Base-by-base conservation (phyloP, 306 rosid genomes). In the Canavalia ensiformis region DNA sequence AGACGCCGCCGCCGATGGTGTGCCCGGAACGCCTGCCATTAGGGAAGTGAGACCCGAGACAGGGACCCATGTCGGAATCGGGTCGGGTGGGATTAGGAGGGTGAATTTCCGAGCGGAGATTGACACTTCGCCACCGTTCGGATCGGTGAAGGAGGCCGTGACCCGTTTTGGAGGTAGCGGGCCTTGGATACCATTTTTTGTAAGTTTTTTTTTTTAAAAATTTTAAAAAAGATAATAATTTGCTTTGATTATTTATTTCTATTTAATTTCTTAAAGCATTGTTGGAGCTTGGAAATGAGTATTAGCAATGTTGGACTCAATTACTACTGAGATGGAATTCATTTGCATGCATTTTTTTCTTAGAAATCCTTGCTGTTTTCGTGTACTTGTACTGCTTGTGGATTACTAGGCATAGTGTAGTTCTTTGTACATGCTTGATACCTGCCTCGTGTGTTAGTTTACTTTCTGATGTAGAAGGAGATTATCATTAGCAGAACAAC, bases 91-190 rank as follows among this genome's bases (percentile, higher is more conserved):
- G 56, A 80, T 92, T n/a, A 85, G 95, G 76, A 87, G 85, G 56
- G 91, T 91, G 74, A 90, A 86, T 86, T 67, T 82, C 69, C 82
- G 98, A 65, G 98, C 97, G 6, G 98, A 86, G 46, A 93, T 95
- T 33, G 99, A 95, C 63, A 93, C 97, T 0, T 90, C 97, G 44
- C 96, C 98, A n/a, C 99, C 99, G 0, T 95, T 95, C 44, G 97
- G 83, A 60, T 95, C 99, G 12, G 99, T 95, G 4, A 93, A 87
- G 83, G 98, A 95, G 86, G 99, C 98, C 1, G 98, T 95, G 39
- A 91, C 91, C 84, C 98, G 91, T 25, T 95, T 93, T 59, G 95
- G 98, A 3, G 99, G 99, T n/a, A 91, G 93, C 72, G 97, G 97
- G 3, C 87, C 95, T 33, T 92, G 97, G 97, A 57, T 87, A 9